phyloP scores from a whole-genome alignment of 176 grass and related monocot species.

The Leersia perrieri region DNA sequence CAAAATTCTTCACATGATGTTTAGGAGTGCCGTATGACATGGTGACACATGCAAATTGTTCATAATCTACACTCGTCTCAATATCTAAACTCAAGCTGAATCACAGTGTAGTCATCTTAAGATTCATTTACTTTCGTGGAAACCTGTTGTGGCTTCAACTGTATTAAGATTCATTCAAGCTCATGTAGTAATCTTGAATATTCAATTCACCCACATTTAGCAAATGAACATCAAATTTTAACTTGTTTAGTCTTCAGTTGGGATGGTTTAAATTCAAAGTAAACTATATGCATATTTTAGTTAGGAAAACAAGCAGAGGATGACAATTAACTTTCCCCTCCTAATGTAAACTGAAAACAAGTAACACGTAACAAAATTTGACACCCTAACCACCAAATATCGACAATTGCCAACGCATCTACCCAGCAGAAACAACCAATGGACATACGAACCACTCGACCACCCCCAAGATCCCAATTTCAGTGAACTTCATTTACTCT shows the following conservation, averaged over 20 bases:
- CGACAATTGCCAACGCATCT: not conserved
- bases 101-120: no score
- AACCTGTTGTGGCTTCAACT: not conserved
- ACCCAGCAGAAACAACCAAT: conserved; percentile 2
- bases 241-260: not conserved
- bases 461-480: conserved; percentile 28
- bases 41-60: not conserved
- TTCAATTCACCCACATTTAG: not conserved
- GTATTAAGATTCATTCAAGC: not conserved
- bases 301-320: not conserved
- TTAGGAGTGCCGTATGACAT: not conserved
- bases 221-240: not conserved
- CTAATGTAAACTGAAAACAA: not conserved
- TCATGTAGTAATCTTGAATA: not conserved
- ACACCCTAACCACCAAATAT: conserved; percentile 11
- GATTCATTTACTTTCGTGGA: no score
- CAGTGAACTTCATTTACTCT: no score
- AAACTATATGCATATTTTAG: not conserved
- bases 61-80: not conserved
- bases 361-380: not conserved
- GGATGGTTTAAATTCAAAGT: not conserved
- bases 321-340: not conserved
- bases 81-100: not conserved
- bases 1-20: not conserved
- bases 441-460: conserved; percentile 28